A percentile compares a stretch with the other conserved stretches of the same genome.
Evolutionary conservation across 371 early-diverging fungal species (phyloP).

Genomic region (Syncephalastrum contaminatum): DNA sequence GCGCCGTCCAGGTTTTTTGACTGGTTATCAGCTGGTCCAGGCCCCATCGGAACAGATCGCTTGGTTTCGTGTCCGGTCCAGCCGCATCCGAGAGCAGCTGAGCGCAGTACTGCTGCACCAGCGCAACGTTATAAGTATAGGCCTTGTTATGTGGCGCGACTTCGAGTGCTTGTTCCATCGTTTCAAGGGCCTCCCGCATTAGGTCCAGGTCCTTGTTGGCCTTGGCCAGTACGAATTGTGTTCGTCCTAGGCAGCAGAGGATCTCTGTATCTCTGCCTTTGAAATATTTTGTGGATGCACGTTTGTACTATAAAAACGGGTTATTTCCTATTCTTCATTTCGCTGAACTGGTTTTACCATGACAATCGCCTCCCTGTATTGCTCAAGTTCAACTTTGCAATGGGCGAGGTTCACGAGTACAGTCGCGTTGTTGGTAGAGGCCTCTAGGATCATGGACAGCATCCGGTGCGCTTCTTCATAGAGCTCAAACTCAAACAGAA

Average conservation of each 20-base stretch:
- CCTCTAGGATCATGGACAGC: slow-evolving; percentile 72
- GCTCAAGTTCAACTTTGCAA: slow-evolving; percentile 68
- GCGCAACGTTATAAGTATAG: slow-evolving; percentile 72
- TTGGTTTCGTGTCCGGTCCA: slow-evolving; percentile 50
- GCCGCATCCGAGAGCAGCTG: slow-evolving; percentile 76
- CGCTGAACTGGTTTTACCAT: slow-evolving; percentile 30
- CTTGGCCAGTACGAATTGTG: slow-evolving; percentile 79
- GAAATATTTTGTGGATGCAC: slow-evolving; percentile 51
- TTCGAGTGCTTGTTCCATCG: slow-evolving; percentile 55
- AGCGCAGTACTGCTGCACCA: slow-evolving; percentile 84
- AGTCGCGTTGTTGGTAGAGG: slow-evolving; percentile 53
- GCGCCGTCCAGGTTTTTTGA: slow-evolving; percentile 52
- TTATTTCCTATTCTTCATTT: neutral
- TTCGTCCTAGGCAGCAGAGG: slow-evolving; percentile 73
- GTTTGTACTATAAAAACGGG: slow-evolving; percentile 61
- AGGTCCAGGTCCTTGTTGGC: slow-evolving; percentile 63
- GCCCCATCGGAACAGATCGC: slow-evolving; percentile 58
- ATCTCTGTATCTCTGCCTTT: slow-evolving; percentile 61
- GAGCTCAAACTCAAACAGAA: slow-evolving; percentile 73
- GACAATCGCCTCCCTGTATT: slow-evolving; percentile 71
- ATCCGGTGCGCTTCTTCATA: slow-evolving; percentile 71
- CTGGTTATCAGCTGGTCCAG: slow-evolving; percentile 57
- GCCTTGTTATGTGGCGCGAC: slow-evolving; percentile 64
- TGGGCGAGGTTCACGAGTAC: slow-evolving; percentile 82
- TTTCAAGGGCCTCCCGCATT: slow-evolving; percentile 67